Percentiles rank a stretch among this genome's conserved stretches.
phyloP scores from a whole-genome alignment of 1,284 basidiomycete species.

The Ustilago esculenta region DNA sequence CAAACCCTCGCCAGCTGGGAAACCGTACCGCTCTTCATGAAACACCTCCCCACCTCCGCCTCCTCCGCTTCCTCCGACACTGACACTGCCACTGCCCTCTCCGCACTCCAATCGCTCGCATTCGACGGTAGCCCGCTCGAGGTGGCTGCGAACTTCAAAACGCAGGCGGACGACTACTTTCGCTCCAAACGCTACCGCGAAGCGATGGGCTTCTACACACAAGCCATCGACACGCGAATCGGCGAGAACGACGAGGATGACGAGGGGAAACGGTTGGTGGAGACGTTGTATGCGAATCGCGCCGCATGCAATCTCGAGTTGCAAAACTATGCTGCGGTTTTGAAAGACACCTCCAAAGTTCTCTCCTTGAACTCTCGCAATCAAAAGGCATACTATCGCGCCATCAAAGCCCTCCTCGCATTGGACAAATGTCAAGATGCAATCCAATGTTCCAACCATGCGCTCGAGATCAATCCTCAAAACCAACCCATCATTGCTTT shows the following conservation, averaged over 20 bases:
- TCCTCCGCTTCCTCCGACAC: too few species aligned
- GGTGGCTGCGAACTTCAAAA: slow-evolving; percentile 89
- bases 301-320: slow-evolving; percentile 92
- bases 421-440: slow-evolving; percentile 54
- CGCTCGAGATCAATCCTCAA: slow-evolving; percentile 16
- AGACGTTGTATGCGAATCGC: slow-evolving; percentile 74
- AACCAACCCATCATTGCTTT: slow-evolving; percentile 51
- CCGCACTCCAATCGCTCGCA: slow-evolving; percentile 84
- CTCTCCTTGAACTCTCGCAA: slow-evolving; percentile 39
- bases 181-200: slow-evolving; percentile 85
- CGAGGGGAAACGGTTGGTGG: slow-evolving; percentile 75
- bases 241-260: too few species aligned
- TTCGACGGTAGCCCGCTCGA: slow-evolving; percentile 94
- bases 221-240: slow-evolving; percentile 90
- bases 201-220: slow-evolving; percentile 87
- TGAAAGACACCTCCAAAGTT: slow-evolving; percentile 21
- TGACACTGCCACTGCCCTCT: too few species aligned
- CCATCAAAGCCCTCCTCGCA: slow-evolving; percentile 52
- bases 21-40: slow-evolving; percentile 86
- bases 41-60: slow-evolving; percentile 73
- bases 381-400: slow-evolving; percentile 63
- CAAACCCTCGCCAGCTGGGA: slow-evolving; percentile 50
- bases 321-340: slow-evolving; percentile 69
- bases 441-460: slow-evolving; percentile 51
- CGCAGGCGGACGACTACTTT: slow-evolving; percentile 94